Conservation (phyloP, 208 protist genomes). For the Jaenimonas drosophilae region DNA sequence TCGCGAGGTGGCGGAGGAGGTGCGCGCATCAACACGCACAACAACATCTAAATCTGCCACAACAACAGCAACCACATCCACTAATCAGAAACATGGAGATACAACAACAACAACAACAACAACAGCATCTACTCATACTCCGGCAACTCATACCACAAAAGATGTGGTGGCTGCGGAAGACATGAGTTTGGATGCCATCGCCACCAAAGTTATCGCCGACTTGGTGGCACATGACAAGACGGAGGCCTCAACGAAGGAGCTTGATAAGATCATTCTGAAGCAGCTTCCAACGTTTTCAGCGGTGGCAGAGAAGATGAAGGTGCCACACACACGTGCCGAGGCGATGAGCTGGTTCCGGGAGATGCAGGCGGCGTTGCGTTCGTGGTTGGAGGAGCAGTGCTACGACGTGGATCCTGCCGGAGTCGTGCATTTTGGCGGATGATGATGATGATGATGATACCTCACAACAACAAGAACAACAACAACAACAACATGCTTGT, state of each 20-base stretch:
- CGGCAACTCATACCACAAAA: no score
- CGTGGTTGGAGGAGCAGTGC: constrained; percentile 32
- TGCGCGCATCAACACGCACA: no score
- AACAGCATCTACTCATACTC: constrained; percentile 1
- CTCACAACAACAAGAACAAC: no score
- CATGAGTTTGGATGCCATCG: constrained; percentile 4
- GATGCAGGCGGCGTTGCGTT: constrained; percentile 25
- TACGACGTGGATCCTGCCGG: constrained; percentile 46
- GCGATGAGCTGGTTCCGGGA: constrained; percentile 63
- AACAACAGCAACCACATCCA: no score
- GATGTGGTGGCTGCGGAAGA: no score
- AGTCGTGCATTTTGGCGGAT: constrained; percentile 40
- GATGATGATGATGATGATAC: no score
- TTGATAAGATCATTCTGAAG: constrained; percentile 62
- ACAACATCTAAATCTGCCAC: no score
- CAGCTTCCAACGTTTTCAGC: constrained; percentile 37
- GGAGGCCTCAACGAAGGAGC: constrained; percentile 30
- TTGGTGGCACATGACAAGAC: constrained; percentile 14
- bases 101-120: background rate
- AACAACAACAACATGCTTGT: no score
- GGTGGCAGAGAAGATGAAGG: constrained; percentile 49
- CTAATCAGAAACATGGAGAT: no score
- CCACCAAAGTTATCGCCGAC: constrained; percentile 7
- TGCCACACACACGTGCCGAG: constrained; percentile 20
- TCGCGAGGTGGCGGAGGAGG: no score